Conservation (phyloP, 2,329 filamentous ascomycete genomes). For the Trichoderma afroharzianum region DNA sequence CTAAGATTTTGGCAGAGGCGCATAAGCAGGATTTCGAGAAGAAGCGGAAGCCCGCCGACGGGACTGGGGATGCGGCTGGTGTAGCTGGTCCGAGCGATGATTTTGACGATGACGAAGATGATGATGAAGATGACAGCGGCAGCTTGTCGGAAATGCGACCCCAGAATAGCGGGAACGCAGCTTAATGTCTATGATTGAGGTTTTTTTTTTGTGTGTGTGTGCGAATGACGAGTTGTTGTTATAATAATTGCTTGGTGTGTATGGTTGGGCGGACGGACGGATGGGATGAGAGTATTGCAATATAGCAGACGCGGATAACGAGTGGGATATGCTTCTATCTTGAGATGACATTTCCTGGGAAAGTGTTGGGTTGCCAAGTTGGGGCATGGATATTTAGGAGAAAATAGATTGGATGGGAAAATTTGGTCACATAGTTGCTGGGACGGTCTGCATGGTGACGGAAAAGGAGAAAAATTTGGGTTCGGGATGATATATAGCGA, state of each 20-base stretch:
- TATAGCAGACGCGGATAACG: background rate
- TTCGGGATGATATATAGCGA: background rate
- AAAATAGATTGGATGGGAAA: background rate
- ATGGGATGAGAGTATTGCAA: background rate
- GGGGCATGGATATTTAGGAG: background rate
- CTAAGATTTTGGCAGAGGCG: slow-evolving; percentile 71
- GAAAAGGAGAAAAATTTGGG: background rate
- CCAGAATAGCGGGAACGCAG: background rate
- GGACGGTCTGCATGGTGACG: background rate
- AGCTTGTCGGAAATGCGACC: slow-evolving; percentile 18
- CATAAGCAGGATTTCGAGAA: slow-evolving; percentile 93
- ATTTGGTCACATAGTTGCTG: background rate
- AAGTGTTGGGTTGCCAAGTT: background rate
- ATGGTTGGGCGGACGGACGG: background rate
- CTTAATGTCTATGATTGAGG: background rate
- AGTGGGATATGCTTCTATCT: no score
- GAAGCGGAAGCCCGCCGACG: slow-evolving; percentile 48
- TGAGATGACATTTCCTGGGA: no score
- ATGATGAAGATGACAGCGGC: slow-evolving; percentile 18
- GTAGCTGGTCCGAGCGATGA: slow-evolving; percentile 35
- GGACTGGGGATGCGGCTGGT: slow-evolving; percentile 23
- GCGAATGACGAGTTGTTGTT: background rate
- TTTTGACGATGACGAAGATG: slow-evolving; percentile 31
- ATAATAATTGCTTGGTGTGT: background rate
- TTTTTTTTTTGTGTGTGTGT: background rate